Percentiles rank a stretch among this genome's conserved stretches.
These are phyloP conservation scores for Aspergillus ochraceus DNA, from an alignment of 2,329 filamentous ascomycete species.

Conservation along the genomic window DNA sequence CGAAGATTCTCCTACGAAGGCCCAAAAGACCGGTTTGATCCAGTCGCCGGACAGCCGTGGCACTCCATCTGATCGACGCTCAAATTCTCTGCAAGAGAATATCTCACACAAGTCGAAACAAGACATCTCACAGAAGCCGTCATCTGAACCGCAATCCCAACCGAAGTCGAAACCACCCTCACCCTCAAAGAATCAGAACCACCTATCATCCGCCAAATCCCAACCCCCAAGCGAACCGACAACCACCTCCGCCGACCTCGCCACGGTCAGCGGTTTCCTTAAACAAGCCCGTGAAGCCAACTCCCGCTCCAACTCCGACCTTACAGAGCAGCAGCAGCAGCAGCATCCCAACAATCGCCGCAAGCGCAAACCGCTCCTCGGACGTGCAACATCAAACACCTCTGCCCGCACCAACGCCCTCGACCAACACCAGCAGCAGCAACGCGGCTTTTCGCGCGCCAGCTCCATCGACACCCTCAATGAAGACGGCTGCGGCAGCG, in stretches of 20 bases:
- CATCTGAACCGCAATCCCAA: not conserved
- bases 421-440: constrained; percentile 13
- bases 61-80: not conserved
- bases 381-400: constrained; percentile 43
- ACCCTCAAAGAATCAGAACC: not conserved
- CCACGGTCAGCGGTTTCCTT: constrained; percentile 42
- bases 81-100: constrained; percentile 4
- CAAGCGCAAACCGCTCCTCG: constrained; percentile 40
- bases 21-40: not conserved
- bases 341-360: constrained; percentile 13
- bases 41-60: not conserved
- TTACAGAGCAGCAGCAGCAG: constrained; percentile 18
- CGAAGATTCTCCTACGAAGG: not conserved
- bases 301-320: constrained; percentile 27
- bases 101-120: not conserved
- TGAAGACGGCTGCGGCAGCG: constrained; percentile 41
- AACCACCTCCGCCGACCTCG: constrained; percentile 20
- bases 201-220: not conserved
- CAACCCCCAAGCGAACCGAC: constrained; percentile 19
- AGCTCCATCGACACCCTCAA: constrained; percentile 53
- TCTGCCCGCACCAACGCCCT: constrained; percentile 32
- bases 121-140: not conserved
- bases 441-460: constrained; percentile 40
- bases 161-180: not conserved
- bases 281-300: constrained; percentile 39